Evolutionary conservation across 2,329 filamentous ascomycete genomes (phyloP), one percentile per base, ranked within the genome.

Genomic region (Cladophialophora carrionii): DNA sequence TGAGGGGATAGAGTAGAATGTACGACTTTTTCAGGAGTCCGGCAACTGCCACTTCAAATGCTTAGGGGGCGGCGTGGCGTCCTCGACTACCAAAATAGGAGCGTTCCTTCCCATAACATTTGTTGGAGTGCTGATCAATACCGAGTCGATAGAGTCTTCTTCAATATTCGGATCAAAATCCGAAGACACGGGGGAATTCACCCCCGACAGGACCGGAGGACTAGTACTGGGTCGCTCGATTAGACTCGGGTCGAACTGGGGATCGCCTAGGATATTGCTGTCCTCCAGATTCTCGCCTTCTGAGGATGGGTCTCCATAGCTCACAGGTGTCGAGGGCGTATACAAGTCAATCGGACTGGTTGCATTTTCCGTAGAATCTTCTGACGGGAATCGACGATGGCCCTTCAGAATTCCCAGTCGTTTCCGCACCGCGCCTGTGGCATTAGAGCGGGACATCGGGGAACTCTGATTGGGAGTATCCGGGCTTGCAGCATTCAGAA

Each of bases 181-280:
- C 2, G 62, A 54, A 22, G 51, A 51, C 22, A 55, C n/a, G n/a
- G 68, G 56, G 0, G 48, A 59, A 22, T 66, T 65, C 10, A 55
- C 57, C 34, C 64, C 57, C 8, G 59, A 31, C 17, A 72, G 56
- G 8, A 64, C 58, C 3, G 69, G 68, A 24, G 71, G 71, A 59
- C 70, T 71, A 14, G 69, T 72, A 20, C 68, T 62, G 10, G 71
- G 71, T 43, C 71, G 49, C 61, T 71, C 66, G 51, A 72, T 72
- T 26, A 66, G 56, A 56, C 67, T 70, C 5, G 70, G 70, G 58
- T 72, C 70, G 43, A 71, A 72, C 32, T 70, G 64, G 22, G 68
- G 70, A 67, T 70, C 68, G 14, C 68, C 66, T 10, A 66, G 54
- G 10, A 3, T 48, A 34, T 46, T 53, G 31, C 48, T 49, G 24